Base-by-base conservation (phyloP, 139 green algal genomes). In the Chlamydomonas incerta region DNA sequence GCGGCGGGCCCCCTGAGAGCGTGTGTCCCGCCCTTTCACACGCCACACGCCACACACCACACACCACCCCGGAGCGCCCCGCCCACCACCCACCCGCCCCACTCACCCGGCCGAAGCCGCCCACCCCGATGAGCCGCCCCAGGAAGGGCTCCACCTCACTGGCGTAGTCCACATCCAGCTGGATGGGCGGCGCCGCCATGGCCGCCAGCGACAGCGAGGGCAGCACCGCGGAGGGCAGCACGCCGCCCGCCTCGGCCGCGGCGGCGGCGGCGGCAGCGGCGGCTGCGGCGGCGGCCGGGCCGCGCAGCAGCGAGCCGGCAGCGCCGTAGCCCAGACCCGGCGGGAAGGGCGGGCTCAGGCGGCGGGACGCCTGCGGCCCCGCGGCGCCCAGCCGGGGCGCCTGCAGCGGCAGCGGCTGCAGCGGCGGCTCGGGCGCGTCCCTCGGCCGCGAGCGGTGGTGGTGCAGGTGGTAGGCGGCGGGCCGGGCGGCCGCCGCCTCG, bases 141-240 rank as follows among this genome's bases (percentile, higher is more conserved):
- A 98, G 76, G 80, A 83, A 74, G 0, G 92, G 94, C 81, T 92
- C 85, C 15, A 98, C 83, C 82, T 98, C 95, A 0, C 29, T 55
- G 6, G 88, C 67, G 74, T 92, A 96, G 66, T 97, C 91, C 28
- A 97, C 91, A 68, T 95, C 72, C 52, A 98, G 82, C 60, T 93
- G 88, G 33, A 97, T 92, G 18, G 83, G 77, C 31, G 76, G 60
- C 33, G 0, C 55, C 70, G 41, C 31, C 31, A 18, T 74, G 35
- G 60, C 24, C 17, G 60, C 55, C 50, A 91, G 47, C 41, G 87
- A 88, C 37, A 87, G 41, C 41, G 41, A 70, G 31, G 82, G 63
- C 28, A 90, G 73, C 33, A 68, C 50, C 67, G 41, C 80, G 0
- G 67, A 46, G 66, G 71, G 65, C 1, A 29, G 13, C 18, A 4